Evolutionary conservation across 805 yeast species (phyloP).

Genomic region (Ogataea neopini): DNA sequence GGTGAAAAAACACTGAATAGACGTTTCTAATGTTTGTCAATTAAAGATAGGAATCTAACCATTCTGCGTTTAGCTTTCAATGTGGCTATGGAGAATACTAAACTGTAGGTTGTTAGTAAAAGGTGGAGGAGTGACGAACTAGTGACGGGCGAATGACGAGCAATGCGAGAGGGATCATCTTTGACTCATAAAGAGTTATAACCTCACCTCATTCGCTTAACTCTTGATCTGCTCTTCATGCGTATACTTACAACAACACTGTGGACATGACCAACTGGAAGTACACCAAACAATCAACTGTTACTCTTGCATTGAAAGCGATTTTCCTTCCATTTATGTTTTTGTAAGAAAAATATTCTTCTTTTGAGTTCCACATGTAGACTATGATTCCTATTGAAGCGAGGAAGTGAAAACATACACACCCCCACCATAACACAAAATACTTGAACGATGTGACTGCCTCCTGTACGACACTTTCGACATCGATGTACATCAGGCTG

Average conservation of each 20-base stretch:
- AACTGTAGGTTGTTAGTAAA: conserved; percentile 5
- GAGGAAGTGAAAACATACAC: conserved; percentile 12
- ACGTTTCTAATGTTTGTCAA: not conserved
- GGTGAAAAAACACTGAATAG: conserved; percentile 70
- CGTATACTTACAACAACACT: conserved; percentile 3
- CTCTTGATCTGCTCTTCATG: no score
- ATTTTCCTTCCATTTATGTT: conserved; percentile 7
- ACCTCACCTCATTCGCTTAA: no score
- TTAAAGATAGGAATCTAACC: conserved; percentile 4
- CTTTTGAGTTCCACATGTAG: conserved; percentile 9
- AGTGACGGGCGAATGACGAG: no score
- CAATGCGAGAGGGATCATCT: no score
- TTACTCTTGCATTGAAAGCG: conserved; percentile 9
- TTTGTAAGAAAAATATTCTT: conserved; percentile 10
- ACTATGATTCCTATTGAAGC: conserved; percentile 10
- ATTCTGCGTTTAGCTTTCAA: conserved; percentile 12
- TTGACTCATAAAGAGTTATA: no score
- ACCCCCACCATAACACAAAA: conserved; percentile 21
- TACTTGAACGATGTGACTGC: conserved; percentile 14
- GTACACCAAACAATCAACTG: conserved; percentile 16
- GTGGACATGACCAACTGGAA: conserved; percentile 14
- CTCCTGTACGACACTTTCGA: conserved; percentile 15
- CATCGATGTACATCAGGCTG: conserved; percentile 10
- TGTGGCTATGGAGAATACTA: conserved; percentile 14
- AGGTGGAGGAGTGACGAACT: not conserved